Conservation (phyloP, 768 basidiomycete species). For the Lepiota brunneoincarnata region DNA sequence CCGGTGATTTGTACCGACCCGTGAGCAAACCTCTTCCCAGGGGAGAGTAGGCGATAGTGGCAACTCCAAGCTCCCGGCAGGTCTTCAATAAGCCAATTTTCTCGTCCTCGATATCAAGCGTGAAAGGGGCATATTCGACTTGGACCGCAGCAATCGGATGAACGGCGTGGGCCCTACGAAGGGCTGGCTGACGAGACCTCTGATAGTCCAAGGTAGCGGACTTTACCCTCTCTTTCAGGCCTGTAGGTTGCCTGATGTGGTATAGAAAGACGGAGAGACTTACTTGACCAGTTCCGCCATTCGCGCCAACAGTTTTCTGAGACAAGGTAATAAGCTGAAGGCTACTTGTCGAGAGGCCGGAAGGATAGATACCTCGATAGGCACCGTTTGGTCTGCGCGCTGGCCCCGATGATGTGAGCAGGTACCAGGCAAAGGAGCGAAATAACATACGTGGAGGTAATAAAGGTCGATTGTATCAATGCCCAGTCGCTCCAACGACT, state of each 20-base stretch:
- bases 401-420: not conserved
- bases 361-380: conserved; percentile 40
- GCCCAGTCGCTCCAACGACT: conserved; percentile 38
- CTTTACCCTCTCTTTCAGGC: conserved; percentile 34
- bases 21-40: conserved; percentile 52
- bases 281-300: conserved; percentile 55
- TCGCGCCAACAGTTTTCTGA: conserved; percentile 40
- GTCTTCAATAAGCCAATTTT: conserved; percentile 40
- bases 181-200: conserved; percentile 43
- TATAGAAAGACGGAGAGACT: not conserved
- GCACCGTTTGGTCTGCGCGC: conserved; percentile 37
- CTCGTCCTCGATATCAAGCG: conserved; percentile 43
- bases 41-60: conserved; percentile 50
- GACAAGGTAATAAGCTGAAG: not conserved
- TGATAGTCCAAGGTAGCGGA: conserved; percentile 49
- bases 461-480: conserved; percentile 42
- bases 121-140: conserved; percentile 51
- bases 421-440: not conserved
- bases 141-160: conserved; percentile 51
- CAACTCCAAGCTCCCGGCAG: conserved; percentile 46
- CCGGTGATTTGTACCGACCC: conserved; percentile 35
- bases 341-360: not conserved
- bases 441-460: conserved; percentile 38
- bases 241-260: not conserved
- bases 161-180: conserved; percentile 48